Evolutionary conservation across 2,329 filamentous ascomycete genomes (phyloP).

Genomic region (Penicillium freii): DNA sequence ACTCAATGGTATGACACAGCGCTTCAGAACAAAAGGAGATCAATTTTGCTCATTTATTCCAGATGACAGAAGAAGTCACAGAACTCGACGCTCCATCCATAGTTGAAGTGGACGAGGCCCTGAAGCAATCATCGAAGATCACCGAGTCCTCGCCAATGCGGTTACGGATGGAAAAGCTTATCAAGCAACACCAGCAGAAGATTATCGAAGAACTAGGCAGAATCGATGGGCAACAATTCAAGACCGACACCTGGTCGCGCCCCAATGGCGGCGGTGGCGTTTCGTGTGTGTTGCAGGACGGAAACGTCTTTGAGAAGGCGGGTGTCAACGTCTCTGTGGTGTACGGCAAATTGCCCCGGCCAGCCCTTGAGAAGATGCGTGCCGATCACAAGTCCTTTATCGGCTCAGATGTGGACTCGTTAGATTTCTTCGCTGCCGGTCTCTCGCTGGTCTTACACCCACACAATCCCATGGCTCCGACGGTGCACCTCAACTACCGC

Average conservation of each 20-base stretch:
- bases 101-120: slow-evolving; percentile 77
- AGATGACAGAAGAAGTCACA: slow-evolving; percentile 40
- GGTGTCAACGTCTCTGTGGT: slow-evolving; percentile 94
- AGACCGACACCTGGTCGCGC: slow-evolving; percentile 80
- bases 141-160: slow-evolving; percentile 86
- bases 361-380: slow-evolving; percentile 89
- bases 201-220: slow-evolving; percentile 82
- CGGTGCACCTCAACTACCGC: slow-evolving; percentile 95
- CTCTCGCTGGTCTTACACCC: slow-evolving; percentile 92
- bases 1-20: slow-evolving; percentile 49
- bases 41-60: slow-evolving; percentile 5
- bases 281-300: slow-evolving; percentile 91
- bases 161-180: slow-evolving; percentile 93
- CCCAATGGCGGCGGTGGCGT: slow-evolving; percentile 89
- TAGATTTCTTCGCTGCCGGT: slow-evolving; percentile 94
- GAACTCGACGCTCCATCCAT: slow-evolving; percentile 58
- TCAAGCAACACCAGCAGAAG: slow-evolving; percentile 84
- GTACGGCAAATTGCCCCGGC: slow-evolving; percentile 82
- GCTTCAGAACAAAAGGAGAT: neutral
- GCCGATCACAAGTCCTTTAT: slow-evolving; percentile 90
- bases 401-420: slow-evolving; percentile 69
- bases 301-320: slow-evolving; percentile 96
- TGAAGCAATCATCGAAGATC: slow-evolving; percentile 75
- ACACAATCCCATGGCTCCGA: slow-evolving; percentile 92
- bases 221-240: slow-evolving; percentile 80